Evolutionary conservation across 2,329 filamentous ascomycete genomes (phyloP), one percentile per base, ranked within the genome.

Genomic region (Claviceps sorghi): DNA sequence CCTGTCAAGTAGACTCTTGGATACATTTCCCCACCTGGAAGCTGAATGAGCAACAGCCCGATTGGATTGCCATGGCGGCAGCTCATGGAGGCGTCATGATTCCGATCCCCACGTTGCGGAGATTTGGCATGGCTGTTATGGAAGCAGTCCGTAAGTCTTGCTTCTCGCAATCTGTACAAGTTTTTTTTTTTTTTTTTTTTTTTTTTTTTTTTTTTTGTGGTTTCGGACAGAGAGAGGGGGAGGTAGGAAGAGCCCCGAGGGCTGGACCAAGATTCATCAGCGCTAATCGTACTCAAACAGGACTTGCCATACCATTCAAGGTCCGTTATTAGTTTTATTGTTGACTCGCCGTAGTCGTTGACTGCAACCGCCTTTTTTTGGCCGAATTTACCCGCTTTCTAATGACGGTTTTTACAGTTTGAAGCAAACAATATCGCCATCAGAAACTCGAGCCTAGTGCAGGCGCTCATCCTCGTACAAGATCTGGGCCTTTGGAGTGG

Each of bases 11-110:
- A 0, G 78, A 77, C 47, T 70, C 72, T 46, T 84, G 75, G 70
- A 75, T 86, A 53, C 82, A 85, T 63, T 73, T 79, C 46, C 74
- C 78, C 1, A 79, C 78, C 0, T 76, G 84, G 41, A 72, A 70
- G 1, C 69, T 81, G 8, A 77, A 77, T 19, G 67, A 69, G 2
- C 72, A 78, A 53, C 72, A 72, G 54, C 75, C 80, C 0, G 79
- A 83, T 57, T 77, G 82, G 64, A 67, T 84, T 15, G 78, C 75
- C 6, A 71, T 73, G n/a, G 74, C 80, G 3, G 74, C 78, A 0
- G 77, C 81, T 3, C 74, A 74, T n/a, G 82, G 82, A 5, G 80
- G 80, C 6, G 73, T 77, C 0, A 65, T 77, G 45, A 78, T 79
- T 2, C 76, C 80, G 0, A 73, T 81, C 48, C 68, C 71, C 9